phyloP scores from a whole-genome alignment of 2,329 filamentous ascomycete genomes.

The Xylariales sp. region DNA sequence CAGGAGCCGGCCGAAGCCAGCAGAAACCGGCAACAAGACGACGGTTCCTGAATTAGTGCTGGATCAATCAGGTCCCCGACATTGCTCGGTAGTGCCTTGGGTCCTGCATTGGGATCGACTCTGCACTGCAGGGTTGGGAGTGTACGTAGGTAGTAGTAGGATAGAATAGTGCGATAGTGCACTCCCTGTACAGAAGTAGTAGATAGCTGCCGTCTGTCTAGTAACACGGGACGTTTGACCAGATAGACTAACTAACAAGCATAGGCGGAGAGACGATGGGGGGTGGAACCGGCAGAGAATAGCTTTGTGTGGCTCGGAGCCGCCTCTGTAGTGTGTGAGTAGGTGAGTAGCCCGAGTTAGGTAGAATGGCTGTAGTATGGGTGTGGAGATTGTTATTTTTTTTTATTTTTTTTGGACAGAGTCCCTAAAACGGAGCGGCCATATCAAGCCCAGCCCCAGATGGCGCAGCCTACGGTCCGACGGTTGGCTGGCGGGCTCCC shows the following conservation, averaged over 20 bases:
- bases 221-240: too few species aligned
- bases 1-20: background rate
- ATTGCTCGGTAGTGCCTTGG: background rate
- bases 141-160: background rate
- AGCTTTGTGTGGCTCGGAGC: conserved; percentile 1
- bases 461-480: background rate
- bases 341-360: too few species aligned
- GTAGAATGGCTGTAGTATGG: background rate
- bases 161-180: background rate
- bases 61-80: conserved; percentile 7
- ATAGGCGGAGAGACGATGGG: conserved; percentile 8
- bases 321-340: too few species aligned
- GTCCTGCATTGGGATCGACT: conserved; percentile 12
- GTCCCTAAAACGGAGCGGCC: background rate
- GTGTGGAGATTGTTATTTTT: background rate
- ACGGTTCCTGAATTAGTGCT: background rate
- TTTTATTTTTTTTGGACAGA: background rate
- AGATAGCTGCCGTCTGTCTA: too few species aligned
- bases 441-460: conserved; percentile 11
- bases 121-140: conserved; percentile 18
- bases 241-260: background rate
- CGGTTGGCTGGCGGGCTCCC: conserved; percentile 21
- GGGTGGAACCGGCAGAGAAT: background rate
- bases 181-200: background rate
- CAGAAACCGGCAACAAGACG: background rate